Conservation (phyloP, 108 stramenopile genomes). For the Cyclotella choctawhatcheeana region DNA sequence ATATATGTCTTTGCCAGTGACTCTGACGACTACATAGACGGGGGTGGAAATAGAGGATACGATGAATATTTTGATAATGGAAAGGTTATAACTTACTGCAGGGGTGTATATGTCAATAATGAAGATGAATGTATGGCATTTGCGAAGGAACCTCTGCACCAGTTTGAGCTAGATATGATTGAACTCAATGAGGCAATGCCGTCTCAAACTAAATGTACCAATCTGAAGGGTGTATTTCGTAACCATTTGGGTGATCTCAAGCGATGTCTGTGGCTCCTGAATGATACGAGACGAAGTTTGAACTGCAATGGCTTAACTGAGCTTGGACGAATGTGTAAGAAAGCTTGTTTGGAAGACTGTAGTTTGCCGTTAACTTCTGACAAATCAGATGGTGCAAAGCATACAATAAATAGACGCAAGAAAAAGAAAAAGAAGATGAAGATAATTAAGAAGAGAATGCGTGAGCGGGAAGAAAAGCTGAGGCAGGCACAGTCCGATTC, state of each 20-base stretch:
- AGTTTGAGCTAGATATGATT: neutral
- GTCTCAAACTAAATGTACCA: neutral
- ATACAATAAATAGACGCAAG: neutral
- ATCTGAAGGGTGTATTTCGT: conserved; percentile 2
- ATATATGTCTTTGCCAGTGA: conserved; percentile 14
- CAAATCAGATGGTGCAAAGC: neutral
- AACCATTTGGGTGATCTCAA: conserved; percentile 6
- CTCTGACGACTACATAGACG: neutral
- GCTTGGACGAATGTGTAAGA: conserved; percentile 13
- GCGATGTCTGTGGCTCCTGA: conserved; percentile 3
- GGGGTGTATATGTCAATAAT: conserved; percentile 16
- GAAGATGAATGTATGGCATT: conserved; percentile 17
- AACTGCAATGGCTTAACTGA: conserved; percentile 10
- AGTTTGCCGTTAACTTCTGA: neutral
- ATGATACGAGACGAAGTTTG: neutral
- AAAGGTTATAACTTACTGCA: neutral
- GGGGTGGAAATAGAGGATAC: conserved; percentile 15
- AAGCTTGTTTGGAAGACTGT: neutral
- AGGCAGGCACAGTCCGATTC: neutral
- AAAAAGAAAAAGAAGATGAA: conserved; percentile 2
- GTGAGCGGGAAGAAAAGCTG: neutral
- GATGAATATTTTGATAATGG: neutral
- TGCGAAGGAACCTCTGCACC: neutral
- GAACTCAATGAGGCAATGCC: neutral
- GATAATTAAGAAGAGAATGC: neutral